Percentiles rank a stretch among this genome's conserved stretches.
Conservation (phyloP, 2,329 filamentous ascomycete species). For the Pseudocercospora crystallina region DNA sequence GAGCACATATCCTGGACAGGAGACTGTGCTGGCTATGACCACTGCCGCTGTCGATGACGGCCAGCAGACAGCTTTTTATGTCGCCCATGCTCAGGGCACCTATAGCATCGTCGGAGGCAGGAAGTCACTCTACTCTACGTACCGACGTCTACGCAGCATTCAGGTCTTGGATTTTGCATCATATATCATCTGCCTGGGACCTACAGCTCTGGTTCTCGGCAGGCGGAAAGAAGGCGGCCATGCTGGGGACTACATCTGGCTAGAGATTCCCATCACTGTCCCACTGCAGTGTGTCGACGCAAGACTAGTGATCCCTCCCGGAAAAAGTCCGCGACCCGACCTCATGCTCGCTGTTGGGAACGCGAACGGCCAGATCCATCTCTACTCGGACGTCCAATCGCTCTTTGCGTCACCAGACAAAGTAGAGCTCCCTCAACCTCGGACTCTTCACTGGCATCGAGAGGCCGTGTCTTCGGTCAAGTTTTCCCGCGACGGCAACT, state of each 20-base stretch:
- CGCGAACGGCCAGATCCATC: conserved; percentile 70
- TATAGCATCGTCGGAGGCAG: conserved; percentile 39
- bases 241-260: conserved; percentile 49
- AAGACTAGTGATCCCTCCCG: conserved; percentile 36
- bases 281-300: conserved; percentile 68
- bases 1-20: conserved; percentile 21
- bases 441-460: conserved; percentile 88
- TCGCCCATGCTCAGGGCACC: conserved; percentile 12
- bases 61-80: conserved; percentile 17
- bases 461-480: conserved; percentile 79
- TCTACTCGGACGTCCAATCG: conserved; percentile 60
- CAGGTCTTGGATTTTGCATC: conserved; percentile 55
- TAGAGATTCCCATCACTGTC: conserved; percentile 58
- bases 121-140: conserved; percentile 39
- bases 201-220: conserved; percentile 62
- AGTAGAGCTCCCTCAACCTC: conserved; percentile 46
- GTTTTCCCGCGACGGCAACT: conserved; percentile 95
- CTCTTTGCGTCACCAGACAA: conserved; percentile 26
- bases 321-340: conserved; percentile 38
- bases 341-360: conserved; percentile 80
- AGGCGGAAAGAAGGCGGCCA: conserved; percentile 40
- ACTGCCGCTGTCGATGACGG: conserved; percentile 13
- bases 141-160: conserved; percentile 38
- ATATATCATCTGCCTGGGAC: conserved; percentile 57
- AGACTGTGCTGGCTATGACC: conserved; percentile 19